Evolutionary conservation across 306 rosid genomes (phyloP).

Genomic region (Mucuna pruriens): DNA sequence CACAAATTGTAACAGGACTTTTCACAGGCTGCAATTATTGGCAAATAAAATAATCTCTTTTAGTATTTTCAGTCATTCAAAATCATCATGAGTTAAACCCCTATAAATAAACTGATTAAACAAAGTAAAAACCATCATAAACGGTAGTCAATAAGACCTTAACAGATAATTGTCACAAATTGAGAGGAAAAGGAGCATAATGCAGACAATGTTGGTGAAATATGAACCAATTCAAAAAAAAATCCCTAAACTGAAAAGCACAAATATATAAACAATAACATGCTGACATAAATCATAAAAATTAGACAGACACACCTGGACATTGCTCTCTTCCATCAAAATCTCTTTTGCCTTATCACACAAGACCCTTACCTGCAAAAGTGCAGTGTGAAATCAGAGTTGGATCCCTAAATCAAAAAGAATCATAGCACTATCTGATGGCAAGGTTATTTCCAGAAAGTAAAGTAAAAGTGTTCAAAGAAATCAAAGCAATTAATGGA

Average conservation of each 20-base stretch:
- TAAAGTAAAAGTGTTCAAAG: not conserved
- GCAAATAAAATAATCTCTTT: constrained; percentile 28
- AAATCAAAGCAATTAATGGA: constrained; percentile 1
- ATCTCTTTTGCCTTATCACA: constrained; percentile 97
- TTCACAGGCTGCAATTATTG: constrained; percentile 80
- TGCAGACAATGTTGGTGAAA: constrained; percentile 1
- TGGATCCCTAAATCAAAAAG: constrained; percentile 13
- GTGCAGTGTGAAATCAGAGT: constrained; percentile 14
- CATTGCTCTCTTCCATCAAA: constrained; percentile 97
- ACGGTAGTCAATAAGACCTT: not conserved
- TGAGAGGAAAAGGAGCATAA: not conserved
- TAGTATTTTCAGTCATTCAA: constrained; percentile 21
- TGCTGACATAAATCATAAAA: not conserved
- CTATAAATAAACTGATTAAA: not conserved
- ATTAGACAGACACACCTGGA: constrained; percentile 64
- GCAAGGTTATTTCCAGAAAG: not conserved
- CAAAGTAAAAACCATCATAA: constrained; percentile 20
- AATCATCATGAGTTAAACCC: constrained; percentile 29
- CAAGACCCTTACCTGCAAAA: constrained; percentile 71
- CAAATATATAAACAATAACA: not conserved
- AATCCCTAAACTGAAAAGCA: not conserved
- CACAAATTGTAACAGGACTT: constrained; percentile 95
- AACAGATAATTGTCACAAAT: constrained; percentile 2
- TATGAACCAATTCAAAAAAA: constrained; percentile 6
- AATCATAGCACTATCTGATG: not conserved